Conservation (phyloP, 805 yeast genomes). For the Candida berthetii region DNA sequence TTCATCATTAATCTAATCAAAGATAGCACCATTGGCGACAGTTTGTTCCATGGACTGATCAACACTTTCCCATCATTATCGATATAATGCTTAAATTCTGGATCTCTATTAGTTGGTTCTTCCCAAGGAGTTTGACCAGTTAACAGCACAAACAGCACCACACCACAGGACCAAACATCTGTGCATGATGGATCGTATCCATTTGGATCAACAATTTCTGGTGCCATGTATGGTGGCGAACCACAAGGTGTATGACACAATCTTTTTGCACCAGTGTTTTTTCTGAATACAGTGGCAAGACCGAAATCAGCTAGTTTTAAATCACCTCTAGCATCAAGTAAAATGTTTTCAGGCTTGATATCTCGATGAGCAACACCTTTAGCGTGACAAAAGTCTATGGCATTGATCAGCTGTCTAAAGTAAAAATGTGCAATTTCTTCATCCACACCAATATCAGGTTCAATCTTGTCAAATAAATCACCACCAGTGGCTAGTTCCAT, state of each 20-base stretch:
- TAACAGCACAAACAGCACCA: slow-evolving; percentile 53
- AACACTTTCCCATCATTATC: slow-evolving; percentile 39
- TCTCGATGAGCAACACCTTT: slow-evolving; percentile 66
- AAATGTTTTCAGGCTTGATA: slow-evolving; percentile 63
- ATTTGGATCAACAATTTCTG: slow-evolving; percentile 44
- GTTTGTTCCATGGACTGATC: slow-evolving; percentile 47
- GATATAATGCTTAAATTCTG: slow-evolving; percentile 35
- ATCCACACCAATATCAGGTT: slow-evolving; percentile 68
- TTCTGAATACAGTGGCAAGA: slow-evolving; percentile 53
- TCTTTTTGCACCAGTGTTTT: slow-evolving; percentile 39
- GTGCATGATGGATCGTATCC: slow-evolving; percentile 52
- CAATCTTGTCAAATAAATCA: slow-evolving; percentile 73
- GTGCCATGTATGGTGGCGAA: slow-evolving; percentile 76
- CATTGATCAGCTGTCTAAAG: slow-evolving; percentile 58
- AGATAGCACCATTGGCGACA: slow-evolving; percentile 43
- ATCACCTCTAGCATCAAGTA: slow-evolving; percentile 58
- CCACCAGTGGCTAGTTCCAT: slow-evolving; percentile 72
- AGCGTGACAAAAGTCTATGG: slow-evolving; percentile 52
- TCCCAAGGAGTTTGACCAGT: slow-evolving; percentile 74
- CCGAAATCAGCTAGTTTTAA: slow-evolving; percentile 77
- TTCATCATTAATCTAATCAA: slow-evolving; percentile 47
- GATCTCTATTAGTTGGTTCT: slow-evolving; percentile 48
- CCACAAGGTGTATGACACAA: slow-evolving; percentile 54
- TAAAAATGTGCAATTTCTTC: slow-evolving; percentile 63
- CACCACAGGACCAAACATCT: slow-evolving; percentile 70